Evolutionary conservation across 768 basidiomycete species (phyloP).

Genomic region (Hemileccinum rubropunctum): DNA sequence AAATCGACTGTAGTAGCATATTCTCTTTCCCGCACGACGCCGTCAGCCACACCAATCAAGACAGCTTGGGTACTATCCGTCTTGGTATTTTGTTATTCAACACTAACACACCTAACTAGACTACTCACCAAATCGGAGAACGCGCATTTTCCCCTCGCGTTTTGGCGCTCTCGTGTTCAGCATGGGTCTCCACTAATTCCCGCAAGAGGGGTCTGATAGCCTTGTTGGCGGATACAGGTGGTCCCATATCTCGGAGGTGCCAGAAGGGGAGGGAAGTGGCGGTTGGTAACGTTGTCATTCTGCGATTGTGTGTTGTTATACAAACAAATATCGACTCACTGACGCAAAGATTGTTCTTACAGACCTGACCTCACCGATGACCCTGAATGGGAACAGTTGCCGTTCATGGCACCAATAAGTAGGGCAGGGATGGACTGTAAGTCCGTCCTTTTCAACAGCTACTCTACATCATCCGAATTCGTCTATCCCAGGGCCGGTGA

Average conservation of each 20-base stretch:
- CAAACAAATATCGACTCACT: not conserved
- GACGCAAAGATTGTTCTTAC: not conserved
- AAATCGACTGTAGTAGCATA: constrained; percentile 37
- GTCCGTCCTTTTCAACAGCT: constrained; percentile 13
- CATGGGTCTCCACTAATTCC: constrained; percentile 25
- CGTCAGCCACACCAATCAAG: constrained; percentile 20
- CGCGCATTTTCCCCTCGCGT: constrained; percentile 46
- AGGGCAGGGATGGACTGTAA: constrained; percentile 51
- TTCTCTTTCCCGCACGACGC: constrained; percentile 32
- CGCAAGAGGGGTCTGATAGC: constrained; percentile 40
- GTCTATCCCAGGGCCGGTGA: constrained; percentile 51
- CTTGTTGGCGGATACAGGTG: constrained; percentile 48
- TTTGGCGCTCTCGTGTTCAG: constrained; percentile 45
- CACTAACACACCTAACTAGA: constrained; percentile 14
- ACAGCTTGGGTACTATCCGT: constrained; percentile 39
- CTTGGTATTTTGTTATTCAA: not conserved
- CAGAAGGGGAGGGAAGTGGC: constrained; percentile 36
- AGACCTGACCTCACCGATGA: constrained; percentile 56
- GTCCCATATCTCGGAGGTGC: constrained; percentile 34
- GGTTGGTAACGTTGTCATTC: constrained; percentile 47
- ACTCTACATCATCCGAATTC: not conserved
- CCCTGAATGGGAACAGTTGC: constrained; percentile 46
- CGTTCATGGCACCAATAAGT: constrained; percentile 43
- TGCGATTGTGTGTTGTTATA: constrained; percentile 47
- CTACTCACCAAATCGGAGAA: constrained; percentile 25